A percentile compares a stretch with the other conserved stretches of the same genome.
Evolutionary conservation across 106 monocot species (phyloP).

Genomic region (Vanilla planifolia): DNA sequence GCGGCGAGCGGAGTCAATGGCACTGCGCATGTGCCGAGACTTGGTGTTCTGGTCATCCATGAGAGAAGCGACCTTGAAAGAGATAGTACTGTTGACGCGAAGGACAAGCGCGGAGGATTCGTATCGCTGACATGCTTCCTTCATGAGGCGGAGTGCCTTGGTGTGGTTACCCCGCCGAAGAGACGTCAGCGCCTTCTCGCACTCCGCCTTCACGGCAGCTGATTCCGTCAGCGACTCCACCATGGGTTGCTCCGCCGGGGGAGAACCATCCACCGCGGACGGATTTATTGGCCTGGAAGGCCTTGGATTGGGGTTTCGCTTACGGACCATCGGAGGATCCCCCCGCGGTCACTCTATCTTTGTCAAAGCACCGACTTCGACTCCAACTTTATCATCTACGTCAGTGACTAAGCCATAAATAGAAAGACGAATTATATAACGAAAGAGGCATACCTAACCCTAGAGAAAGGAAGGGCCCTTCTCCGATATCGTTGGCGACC

Average conservation of each 20-base stretch:
- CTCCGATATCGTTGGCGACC: neutral
- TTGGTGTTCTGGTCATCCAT: conserved; percentile 66
- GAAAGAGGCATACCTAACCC: neutral
- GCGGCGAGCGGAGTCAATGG: conserved; percentile 58
- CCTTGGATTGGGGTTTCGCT: conserved; percentile 19
- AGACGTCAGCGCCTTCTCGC: conserved; percentile 61
- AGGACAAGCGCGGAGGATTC: conserved; percentile 46
- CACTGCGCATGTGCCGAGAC: conserved; percentile 47
- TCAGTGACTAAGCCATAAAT: neutral
- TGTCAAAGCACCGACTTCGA: neutral
- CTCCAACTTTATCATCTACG: conserved; percentile 4
- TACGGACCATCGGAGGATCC: conserved; percentile 5
- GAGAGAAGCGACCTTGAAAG: conserved; percentile 42
- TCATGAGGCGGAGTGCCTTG: conserved; percentile 64
- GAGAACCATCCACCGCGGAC: neutral
- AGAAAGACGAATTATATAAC: neutral
- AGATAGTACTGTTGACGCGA: conserved; percentile 63
- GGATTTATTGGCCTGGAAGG: neutral
- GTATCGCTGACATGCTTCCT: conserved; percentile 39
- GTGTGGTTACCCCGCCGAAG: conserved; percentile 77
- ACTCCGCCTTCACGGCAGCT: conserved; percentile 50
- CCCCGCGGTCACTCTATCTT: neutral
- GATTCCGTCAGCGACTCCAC: neutral
- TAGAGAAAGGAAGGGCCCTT: neutral
- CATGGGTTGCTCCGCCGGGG: neutral